A percentile compares a stretch with the other conserved stretches of the same genome.
phyloP scores from a whole-genome alignment of 164 flowering plant genomes.

The Warburgia ugandensis region DNA sequence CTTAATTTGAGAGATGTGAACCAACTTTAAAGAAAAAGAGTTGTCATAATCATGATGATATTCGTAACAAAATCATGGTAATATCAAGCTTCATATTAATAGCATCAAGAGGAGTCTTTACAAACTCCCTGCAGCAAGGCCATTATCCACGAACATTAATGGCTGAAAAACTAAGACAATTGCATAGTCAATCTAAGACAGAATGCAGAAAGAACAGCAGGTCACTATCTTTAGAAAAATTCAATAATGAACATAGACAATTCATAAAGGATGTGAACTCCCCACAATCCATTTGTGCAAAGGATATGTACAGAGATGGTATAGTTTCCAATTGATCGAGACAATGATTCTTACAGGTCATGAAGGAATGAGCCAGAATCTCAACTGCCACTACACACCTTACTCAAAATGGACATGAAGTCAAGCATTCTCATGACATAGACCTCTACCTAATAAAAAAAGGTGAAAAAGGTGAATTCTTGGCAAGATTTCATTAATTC shows the following conservation, averaged over 20 bases:
- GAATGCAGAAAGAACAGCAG: background rate
- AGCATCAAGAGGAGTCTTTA: constrained; percentile 31
- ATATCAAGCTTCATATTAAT: background rate
- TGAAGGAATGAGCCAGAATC: constrained; percentile 43
- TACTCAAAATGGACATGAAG: no score
- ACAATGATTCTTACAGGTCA: constrained; percentile 53
- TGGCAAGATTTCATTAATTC: no score
- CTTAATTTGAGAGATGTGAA: no score
- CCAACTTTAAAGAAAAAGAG: no score
- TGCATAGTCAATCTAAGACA: constrained; percentile 83
- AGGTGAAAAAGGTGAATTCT: no score
- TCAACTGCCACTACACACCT: no score
- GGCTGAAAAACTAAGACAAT: constrained; percentile 81
- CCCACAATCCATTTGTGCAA: constrained; percentile 98
- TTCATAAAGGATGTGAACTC: constrained; percentile 18
- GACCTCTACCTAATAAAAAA: no score
- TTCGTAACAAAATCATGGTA: no score
- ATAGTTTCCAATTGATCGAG: constrained; percentile 75
- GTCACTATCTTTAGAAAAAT: no score
- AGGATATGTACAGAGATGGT: constrained; percentile 74
- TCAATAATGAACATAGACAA: no score
- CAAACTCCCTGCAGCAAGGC: constrained; percentile 97
- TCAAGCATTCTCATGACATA: no score
- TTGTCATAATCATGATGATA: no score
- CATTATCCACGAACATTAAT: constrained; percentile 94